phyloP scores from a whole-genome alignment of 1,284 basidiomycete genomes.

The Polyporus tsugae region DNA sequence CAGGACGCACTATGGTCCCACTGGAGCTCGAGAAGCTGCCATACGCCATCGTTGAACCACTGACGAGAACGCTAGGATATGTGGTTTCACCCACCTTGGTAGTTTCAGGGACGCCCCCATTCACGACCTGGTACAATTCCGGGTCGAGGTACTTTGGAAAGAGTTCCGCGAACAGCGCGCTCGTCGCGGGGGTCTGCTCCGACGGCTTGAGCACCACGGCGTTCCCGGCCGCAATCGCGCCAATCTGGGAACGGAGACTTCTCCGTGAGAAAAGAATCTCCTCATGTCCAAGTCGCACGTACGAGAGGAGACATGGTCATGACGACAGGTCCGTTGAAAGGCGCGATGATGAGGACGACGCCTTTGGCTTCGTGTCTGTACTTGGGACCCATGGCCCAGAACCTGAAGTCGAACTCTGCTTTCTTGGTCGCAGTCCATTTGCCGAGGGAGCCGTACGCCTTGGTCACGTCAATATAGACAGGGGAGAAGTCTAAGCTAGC shows the following conservation, averaged over 20 bases:
- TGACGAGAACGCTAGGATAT: not conserved
- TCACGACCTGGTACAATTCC: conserved; percentile 75
- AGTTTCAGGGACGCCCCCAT: conserved; percentile 80
- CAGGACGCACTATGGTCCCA: conserved; percentile 85
- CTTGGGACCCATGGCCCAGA: conserved; percentile 59
- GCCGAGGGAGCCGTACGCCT: conserved; percentile 71
- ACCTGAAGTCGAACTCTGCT: conserved; percentile 64
- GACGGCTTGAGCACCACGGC: conserved; percentile 82
- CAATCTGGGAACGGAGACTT: conserved; percentile 52
- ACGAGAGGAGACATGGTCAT: conserved; percentile 62
- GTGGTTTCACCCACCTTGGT: conserved; percentile 57
- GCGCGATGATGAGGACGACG: conserved; percentile 65
- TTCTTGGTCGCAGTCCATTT: conserved; percentile 81
- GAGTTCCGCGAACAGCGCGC: conserved; percentile 78
- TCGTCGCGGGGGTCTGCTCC: conserved; percentile 75
- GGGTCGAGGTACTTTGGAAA: conserved; percentile 86
- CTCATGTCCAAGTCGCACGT: conserved; percentile 24
- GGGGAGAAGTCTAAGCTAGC: conserved; percentile 53
- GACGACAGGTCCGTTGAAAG: conserved; percentile 64
- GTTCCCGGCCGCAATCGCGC: conserved; percentile 86
- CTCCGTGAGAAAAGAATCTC: not conserved
- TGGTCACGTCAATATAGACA: conserved; percentile 65
- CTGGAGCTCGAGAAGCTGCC: conserved; percentile 74
- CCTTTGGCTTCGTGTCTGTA: conserved; percentile 82
- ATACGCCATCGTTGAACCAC: not conserved